These are phyloP conservation scores for Pseudogymnoascus sp. DNA, from an alignment of 2,329 filamentous ascomycete species.

Conservation along the genomic window DNA sequence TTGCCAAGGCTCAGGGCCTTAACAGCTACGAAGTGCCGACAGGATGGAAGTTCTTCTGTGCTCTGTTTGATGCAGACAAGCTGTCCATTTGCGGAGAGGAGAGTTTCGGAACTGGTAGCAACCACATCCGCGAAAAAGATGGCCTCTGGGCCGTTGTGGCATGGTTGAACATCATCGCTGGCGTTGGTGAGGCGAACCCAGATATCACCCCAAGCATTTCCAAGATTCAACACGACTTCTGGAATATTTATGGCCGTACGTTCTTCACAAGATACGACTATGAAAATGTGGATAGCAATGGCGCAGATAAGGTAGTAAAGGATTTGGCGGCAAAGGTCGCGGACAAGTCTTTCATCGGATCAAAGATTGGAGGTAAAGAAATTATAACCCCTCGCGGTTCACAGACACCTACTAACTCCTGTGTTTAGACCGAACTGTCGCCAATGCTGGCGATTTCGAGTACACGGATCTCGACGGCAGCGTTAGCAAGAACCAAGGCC, in stretches of 20 bases:
- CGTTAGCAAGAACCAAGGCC: conserved; percentile 89
- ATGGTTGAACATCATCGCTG: conserved; percentile 98
- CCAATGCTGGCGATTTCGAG: conserved; percentile 89
- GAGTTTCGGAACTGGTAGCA: conserved; percentile 94
- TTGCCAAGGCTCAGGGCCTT: conserved; percentile 89
- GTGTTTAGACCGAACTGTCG: conserved; percentile 62
- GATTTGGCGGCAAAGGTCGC: conserved; percentile 74
- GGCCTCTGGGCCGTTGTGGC: conserved; percentile 95
- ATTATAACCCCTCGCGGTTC: conserved; percentile 13
- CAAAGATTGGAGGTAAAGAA: conserved; percentile 60
- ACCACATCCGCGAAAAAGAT: conserved; percentile 99
- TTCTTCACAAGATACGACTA: conserved; percentile 99
- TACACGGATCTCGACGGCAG: conserved; percentile 99
- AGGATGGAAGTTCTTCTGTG: conserved; percentile 99
- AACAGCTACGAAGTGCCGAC: conserved; percentile 95
- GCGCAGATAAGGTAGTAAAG: conserved; percentile 81
- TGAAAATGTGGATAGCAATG: conserved; percentile 86
- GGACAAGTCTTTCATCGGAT: conserved; percentile 69
- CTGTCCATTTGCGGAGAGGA: conserved; percentile 98
- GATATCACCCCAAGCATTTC: conserved; percentile 83
- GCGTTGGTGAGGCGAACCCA: conserved; percentile 75
- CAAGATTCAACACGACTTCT: conserved; percentile 96
- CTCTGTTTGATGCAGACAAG: conserved; percentile 88
- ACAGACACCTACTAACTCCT: conserved; percentile 10
- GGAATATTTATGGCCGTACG: conserved; percentile 89